These are phyloP conservation scores for Microdochium nivale DNA, from an alignment of 2,329 filamentous ascomycete species.

Conservation along the genomic window DNA sequence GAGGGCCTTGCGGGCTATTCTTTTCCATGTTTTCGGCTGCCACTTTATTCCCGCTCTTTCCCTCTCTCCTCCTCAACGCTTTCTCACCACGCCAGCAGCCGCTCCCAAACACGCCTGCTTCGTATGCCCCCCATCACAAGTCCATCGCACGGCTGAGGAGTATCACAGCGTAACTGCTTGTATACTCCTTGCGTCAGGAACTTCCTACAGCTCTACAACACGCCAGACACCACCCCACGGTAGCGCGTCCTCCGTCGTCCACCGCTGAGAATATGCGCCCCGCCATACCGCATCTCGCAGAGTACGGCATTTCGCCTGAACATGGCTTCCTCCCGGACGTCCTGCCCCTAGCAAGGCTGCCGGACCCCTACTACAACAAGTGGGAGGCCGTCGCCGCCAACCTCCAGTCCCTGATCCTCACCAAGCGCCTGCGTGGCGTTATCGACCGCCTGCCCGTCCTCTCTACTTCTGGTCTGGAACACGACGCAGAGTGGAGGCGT, in stretches of 20 bases:
- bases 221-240: not conserved
- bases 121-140: slow-evolving; percentile 8
- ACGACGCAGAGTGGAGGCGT: slow-evolving; percentile 84
- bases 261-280: slow-evolving; percentile 18
- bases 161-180: slow-evolving; percentile 46
- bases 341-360: slow-evolving; percentile 69
- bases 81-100: not conserved
- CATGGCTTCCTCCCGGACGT: slow-evolving; percentile 85
- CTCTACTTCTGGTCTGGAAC: slow-evolving; percentile 70
- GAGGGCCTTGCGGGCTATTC: not conserved
- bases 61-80: not conserved
- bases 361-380: slow-evolving; percentile 86
- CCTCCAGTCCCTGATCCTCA: slow-evolving; percentile 78
- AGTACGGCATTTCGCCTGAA: slow-evolving; percentile 71
- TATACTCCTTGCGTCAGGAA: slow-evolving; percentile 58
- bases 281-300: slow-evolving; percentile 53
- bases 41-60: not conserved
- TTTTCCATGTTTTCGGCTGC: not conserved
- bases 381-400: slow-evolving; percentile 87
- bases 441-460: slow-evolving; percentile 77
- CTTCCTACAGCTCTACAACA: not conserved
- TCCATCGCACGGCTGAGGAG: slow-evolving; percentile 51
- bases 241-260: not conserved
- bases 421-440: slow-evolving; percentile 70
- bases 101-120: not conserved